Evolutionary conservation across 2,329 filamentous ascomycete genomes (phyloP).

Genomic region (Sporothrix euskadiensis): DNA sequence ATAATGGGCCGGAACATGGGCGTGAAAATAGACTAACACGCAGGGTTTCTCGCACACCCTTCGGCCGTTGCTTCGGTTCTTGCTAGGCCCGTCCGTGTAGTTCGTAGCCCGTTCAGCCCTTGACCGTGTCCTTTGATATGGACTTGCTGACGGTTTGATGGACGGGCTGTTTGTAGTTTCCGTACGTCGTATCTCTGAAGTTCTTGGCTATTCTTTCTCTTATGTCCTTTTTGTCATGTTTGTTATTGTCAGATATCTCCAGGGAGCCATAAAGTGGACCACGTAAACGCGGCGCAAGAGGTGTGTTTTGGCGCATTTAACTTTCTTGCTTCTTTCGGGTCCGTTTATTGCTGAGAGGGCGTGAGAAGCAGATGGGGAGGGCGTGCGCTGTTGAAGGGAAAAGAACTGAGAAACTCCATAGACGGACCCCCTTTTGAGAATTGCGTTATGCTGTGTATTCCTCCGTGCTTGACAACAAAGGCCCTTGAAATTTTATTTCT

Average conservation of each 20-base stretch:
- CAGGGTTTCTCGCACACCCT: not conserved
- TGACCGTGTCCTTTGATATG: not conserved
- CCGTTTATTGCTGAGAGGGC: not conserved
- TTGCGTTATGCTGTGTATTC: slow-evolving; percentile 2
- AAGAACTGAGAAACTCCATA: not conserved
- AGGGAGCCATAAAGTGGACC: not conserved
- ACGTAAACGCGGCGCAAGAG: not conserved
- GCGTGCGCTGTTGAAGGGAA: no score
- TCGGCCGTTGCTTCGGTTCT: slow-evolving; percentile 16
- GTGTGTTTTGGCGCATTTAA: not conserved
- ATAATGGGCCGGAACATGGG: slow-evolving; percentile 11
- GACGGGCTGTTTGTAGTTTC: not conserved
- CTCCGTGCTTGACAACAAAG: not conserved
- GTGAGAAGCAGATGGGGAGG: not conserved
- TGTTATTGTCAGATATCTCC: slow-evolving; percentile 14
- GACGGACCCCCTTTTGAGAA: not conserved
- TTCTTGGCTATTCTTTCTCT: not conserved
- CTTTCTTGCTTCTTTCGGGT: not conserved
- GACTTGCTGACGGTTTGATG: slow-evolving; percentile 3
- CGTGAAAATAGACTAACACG: slow-evolving; percentile 2
- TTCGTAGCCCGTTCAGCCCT: not conserved
- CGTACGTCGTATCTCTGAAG: slow-evolving; percentile 4
- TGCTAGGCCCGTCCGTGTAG: not conserved
- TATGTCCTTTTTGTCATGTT: slow-evolving; percentile 5
- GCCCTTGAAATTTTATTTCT: not conserved